phyloP scores from a whole-genome alignment of 257 asterid species.

The Lithospermum erythrorhizon region DNA sequence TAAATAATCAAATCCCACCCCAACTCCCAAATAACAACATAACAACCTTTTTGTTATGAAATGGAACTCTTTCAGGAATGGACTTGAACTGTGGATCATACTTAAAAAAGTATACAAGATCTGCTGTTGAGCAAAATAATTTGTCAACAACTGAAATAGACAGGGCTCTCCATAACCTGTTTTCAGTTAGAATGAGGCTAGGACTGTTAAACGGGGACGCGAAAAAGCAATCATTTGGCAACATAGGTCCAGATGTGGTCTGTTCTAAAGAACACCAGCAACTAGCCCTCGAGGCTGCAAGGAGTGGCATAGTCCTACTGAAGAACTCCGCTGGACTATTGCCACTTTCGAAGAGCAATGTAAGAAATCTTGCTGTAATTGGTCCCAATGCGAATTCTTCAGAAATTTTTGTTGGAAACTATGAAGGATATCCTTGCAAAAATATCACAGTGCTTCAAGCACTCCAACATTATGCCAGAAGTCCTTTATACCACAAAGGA shows the following conservation, averaged over 20 bases:
- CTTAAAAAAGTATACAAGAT: slow-evolving; percentile 30
- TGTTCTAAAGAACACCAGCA: slow-evolving; percentile 43
- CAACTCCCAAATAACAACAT: neutral
- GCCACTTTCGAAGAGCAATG: slow-evolving; percentile 36
- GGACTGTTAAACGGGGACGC: slow-evolving; percentile 56
- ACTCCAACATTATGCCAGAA: slow-evolving; percentile 20
- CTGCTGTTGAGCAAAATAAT: slow-evolving; percentile 39
- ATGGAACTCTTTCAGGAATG: slow-evolving; percentile 37
- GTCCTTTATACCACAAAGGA: slow-evolving; percentile 24
- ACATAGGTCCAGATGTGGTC: slow-evolving; percentile 24
- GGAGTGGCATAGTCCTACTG: slow-evolving; percentile 55
- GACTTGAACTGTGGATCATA: slow-evolving; percentile 57
- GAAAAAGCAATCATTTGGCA: slow-evolving; percentile 27
- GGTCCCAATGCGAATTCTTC: slow-evolving; percentile 51
- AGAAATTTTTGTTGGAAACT: slow-evolving; percentile 32
- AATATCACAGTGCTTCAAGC: slow-evolving; percentile 43
- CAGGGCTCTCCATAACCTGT: slow-evolving; percentile 59
- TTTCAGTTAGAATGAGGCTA: slow-evolving; percentile 52
- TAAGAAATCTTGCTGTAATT: slow-evolving; percentile 41
- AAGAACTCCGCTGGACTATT: slow-evolving; percentile 43
- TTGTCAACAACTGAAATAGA: slow-evolving; percentile 36
- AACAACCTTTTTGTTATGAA: neutral
- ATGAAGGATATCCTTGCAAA: slow-evolving; percentile 55
- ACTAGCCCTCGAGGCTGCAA: slow-evolving; percentile 54
- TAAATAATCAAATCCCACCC: neutral